Evolutionary conservation across 2,329 filamentous ascomycete genomes (phyloP), one percentile per base, ranked within the genome.

Genomic region (Aspergillus udagawae): DNA sequence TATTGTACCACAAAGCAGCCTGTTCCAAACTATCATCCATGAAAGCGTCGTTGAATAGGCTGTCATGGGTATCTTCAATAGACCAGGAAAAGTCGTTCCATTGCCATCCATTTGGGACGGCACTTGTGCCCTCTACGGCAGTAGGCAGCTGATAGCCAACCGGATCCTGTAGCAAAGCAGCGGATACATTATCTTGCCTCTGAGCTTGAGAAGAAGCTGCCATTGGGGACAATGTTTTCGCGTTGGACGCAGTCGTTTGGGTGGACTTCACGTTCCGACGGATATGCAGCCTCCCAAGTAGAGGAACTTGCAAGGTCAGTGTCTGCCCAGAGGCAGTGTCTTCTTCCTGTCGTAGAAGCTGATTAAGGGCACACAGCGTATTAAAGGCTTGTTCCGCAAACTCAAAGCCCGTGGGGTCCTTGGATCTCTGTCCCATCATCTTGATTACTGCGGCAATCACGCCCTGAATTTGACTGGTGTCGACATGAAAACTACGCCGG

Each of bases 221-320:
- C 27, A 27, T 3, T 1, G 23, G 3, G 41, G 4, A 29, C 4
- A 25, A 17, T 23, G 10, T 23, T 10, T 3, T 47, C 25, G 25
- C 10, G 14, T 48, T 56, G 9, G 5, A 6, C 6, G 12, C n/a
- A 38, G 47, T 29, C 25, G 7, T 12, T 9, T 51, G 47, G 6
- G 8, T 23, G 25, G 29, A 20, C 48, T 49, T n/a, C 2, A 47
- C 3, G 12, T 64, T 64, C 4, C 62, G 60, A n/a, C 60, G 55
- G 45, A 64, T 53, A 25, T 63, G 60, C 2, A 64, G 51, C 23
- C 60, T 64, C 23, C 62, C 62, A 1, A 64, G 51, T 1, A 64
- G 55, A 5, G 62, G 62, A 3, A 64, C 62, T n/a, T 58, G 56
- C 20, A 63, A 21, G 2, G 60, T 58, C 38, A 64, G 12, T 29